Conservation (phyloP, 352 stramenopile species). For the Pythium aristosporum region DNA sequence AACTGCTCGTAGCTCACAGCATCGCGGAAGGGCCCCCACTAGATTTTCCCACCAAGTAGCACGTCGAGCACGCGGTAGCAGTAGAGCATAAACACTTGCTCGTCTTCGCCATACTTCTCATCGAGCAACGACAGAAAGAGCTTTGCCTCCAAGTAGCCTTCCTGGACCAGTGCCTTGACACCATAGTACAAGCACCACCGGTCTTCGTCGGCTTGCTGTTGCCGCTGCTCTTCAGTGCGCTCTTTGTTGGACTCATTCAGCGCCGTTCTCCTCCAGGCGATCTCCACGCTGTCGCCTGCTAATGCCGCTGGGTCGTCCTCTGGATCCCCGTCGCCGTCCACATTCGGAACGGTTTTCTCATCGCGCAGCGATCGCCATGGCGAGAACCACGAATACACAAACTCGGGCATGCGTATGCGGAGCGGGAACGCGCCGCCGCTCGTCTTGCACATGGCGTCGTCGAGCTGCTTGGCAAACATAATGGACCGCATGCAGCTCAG, state of each 20-base stretch:
- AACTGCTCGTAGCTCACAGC: slow-evolving; percentile 62
- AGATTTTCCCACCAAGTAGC: slow-evolving; percentile 50
- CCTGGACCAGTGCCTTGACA: slow-evolving; percentile 77
- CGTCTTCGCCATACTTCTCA: slow-evolving; percentile 92
- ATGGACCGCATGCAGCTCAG: slow-evolving; percentile 90
- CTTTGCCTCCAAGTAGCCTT: slow-evolving; percentile 88
- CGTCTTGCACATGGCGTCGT: slow-evolving; percentile 72
- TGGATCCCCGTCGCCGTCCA: slow-evolving; percentile 12
- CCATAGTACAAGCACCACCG: slow-evolving; percentile 94
- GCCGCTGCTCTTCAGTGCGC: slow-evolving; percentile 36
- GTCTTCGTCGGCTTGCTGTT: slow-evolving; percentile 81
- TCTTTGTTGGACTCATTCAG: slow-evolving; percentile 15
- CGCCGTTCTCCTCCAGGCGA: background rate
- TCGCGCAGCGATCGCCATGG: slow-evolving; percentile 63
- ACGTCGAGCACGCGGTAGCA: slow-evolving; percentile 84
- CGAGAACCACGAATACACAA: slow-evolving; percentile 92
- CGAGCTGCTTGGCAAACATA: slow-evolving; percentile 84
- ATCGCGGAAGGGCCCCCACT: slow-evolving; percentile 66
- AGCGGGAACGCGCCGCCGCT: slow-evolving; percentile 43
- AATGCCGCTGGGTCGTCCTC: slow-evolving; percentile 22
- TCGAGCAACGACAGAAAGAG: slow-evolving; percentile 92
- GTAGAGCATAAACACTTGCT: slow-evolving; percentile 89
- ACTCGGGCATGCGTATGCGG: slow-evolving; percentile 90
- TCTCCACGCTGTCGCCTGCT: background rate
- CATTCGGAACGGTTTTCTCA: slow-evolving; percentile 36